Conservation (phyloP, 2,329 filamentous ascomycete genomes). For the Ascochyta koolunga region DNA sequence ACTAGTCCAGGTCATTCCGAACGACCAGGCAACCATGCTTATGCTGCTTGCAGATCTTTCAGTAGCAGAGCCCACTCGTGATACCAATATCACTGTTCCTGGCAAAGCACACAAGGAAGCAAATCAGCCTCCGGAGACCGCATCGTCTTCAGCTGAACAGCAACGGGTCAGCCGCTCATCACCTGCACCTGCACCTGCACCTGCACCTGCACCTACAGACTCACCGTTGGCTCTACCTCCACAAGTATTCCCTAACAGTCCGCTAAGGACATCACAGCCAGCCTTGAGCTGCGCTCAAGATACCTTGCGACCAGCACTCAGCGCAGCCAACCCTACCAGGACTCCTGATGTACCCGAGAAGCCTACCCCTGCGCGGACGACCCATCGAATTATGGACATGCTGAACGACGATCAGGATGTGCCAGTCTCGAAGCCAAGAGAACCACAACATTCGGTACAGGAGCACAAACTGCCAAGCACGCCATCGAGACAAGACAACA, state of each 20-base stretch:
- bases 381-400: conserved; percentile 47
- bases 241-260: conserved; percentile 28
- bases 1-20: conserved; percentile 40
- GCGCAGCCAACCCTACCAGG: conserved; percentile 10
- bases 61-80: conserved; percentile 21
- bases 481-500: conserved; percentile 19
- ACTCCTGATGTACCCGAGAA: conserved; percentile 23
- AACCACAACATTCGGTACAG: conserved; percentile 20
- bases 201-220: conserved; percentile 18
- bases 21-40: conserved; percentile 51
- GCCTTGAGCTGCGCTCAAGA: conserved; percentile 8
- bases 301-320: conserved; percentile 13
- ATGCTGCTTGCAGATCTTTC: conserved; percentile 47
- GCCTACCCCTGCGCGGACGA: conserved; percentile 36
- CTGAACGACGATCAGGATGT: conserved; percentile 45
- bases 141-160: conserved; percentile 23
- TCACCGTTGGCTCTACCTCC: conserved; percentile 21
- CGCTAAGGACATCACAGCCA: conserved; percentile 18
- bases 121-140: conserved; percentile 1
- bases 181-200: conserved; percentile 26
- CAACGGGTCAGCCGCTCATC: conserved; percentile 23
- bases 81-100: not conserved
- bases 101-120: not conserved
- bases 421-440: conserved; percentile 29
- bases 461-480: conserved; percentile 24